A percentile compares a stretch with the other conserved stretches of the same genome.
These are phyloP conservation scores for Castanopsis chinensis DNA, from an alignment of 306 rosid species.

Conservation along the genomic window DNA sequence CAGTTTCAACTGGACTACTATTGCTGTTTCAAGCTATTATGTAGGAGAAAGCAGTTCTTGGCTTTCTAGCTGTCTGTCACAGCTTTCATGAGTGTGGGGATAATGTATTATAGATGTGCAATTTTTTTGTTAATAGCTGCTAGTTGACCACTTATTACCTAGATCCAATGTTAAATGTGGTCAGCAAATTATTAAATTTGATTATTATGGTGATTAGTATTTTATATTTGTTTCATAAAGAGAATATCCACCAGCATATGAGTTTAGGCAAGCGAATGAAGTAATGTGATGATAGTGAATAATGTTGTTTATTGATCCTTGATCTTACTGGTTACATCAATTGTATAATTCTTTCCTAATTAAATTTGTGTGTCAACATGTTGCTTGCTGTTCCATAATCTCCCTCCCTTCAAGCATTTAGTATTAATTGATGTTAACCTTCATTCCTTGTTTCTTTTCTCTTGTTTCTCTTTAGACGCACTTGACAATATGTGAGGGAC, in stretches of 20 bases:
- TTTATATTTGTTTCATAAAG: background rate
- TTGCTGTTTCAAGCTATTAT: background rate
- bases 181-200: background rate
- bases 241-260: background rate
- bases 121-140: background rate
- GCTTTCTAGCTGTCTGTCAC: background rate
- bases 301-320: background rate
- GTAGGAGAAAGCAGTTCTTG: background rate
- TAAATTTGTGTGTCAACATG: constrained; percentile 8
- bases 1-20: background rate
- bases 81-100: background rate
- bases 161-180: background rate
- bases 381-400: background rate
- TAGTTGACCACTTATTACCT: background rate
- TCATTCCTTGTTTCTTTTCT: constrained; percentile 7
- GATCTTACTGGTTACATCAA: background rate
- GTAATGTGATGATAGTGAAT: background rate
- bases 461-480: constrained; percentile 51
- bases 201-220: background rate
- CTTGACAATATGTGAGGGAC: constrained; percentile 89
- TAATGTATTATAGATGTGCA: background rate
- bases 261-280: background rate
- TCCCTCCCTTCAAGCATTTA: background rate
- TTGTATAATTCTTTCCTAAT: background rate
- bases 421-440: background rate